Evolutionary conservation across 495 filamentous ascomycete species (phyloP), one percentile per base, ranked within the genome.

Genomic region (Hypomontagnella monticulosa): DNA sequence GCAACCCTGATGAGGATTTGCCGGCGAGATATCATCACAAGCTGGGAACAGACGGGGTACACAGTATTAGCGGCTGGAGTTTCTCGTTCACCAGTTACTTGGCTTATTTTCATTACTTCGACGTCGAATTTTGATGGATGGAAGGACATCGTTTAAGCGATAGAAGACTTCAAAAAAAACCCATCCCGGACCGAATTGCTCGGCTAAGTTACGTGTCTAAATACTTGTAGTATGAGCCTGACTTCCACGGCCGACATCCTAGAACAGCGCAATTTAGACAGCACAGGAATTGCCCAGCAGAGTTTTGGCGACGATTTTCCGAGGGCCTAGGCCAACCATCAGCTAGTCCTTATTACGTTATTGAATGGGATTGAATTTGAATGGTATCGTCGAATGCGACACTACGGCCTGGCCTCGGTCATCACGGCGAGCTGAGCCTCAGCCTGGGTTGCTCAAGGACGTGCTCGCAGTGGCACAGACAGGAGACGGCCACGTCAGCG

Each of bases 401-500:
- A 63, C 54, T 42, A 63, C 49, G 20, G 42, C 37, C 41, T 58
- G 48, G 42, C 16, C 36, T 63, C 54, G 58, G 58, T 41, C 48
- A 36, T 59, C 42, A 49, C 16, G 51, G 53, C 48, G 63, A 56
- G 61, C 66, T 65, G 66, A 69, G 61, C 55, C 61, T 65, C 66
- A 69, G 54, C 50, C 16, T 33, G 55, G 50, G 56, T 54, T 30
- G 42, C 23, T 48, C 15, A 16, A 51, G 32, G 46, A 41, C 15
- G 54, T 37, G 33, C 47, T 51, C 53, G 27, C 52, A 7, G 66
- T 65, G 37, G 43, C 66, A 44, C 38, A 57, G 12, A 56, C 61
- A 64, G 38, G 44, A 27, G 23, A 63, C 61, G 57, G 66, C 66
- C 66, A 55, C 66, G 66, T 69, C 61, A 69, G 55, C 56, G 47